Conservation (phyloP, 306 rosid species). For the Trichosanthes cucumerina region DNA sequence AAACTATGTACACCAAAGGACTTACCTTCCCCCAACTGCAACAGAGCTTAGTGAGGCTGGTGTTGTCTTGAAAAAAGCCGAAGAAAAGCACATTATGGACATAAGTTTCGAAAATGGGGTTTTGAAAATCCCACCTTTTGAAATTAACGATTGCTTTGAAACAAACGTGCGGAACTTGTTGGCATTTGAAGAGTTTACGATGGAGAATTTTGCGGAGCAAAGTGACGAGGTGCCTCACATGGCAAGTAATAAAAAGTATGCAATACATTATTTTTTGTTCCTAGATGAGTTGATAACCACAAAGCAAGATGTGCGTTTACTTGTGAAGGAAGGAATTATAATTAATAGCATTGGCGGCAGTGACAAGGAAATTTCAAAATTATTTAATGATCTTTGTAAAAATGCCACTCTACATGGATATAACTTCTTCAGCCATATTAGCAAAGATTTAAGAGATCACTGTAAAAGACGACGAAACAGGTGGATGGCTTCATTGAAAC, state of each 20-base stretch:
- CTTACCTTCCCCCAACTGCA: neutral
- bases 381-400: neutral
- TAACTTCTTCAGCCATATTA: neutral
- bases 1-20: too few species aligned
- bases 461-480: too few species aligned
- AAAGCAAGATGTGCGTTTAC: neutral
- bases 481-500: neutral
- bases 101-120: neutral
- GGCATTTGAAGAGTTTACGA: neutral
- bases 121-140: neutral
- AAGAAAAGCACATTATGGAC: neutral
- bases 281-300: neutral
- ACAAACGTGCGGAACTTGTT: neutral
- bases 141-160: neutral
- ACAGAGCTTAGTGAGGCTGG: neutral
- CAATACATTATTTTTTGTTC: neutral
- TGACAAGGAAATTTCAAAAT: neutral
- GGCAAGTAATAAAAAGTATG: neutral
- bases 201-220: too few species aligned
- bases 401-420: rapidly evolving
- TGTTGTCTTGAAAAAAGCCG: neutral
- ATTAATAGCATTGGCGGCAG: neutral
- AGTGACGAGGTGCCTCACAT: too few species aligned
- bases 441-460: too few species aligned
- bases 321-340: neutral